phyloP scores from a whole-genome alignment of 768 basidiomycete genomes.

The Coprinellus micaceus region DNA sequence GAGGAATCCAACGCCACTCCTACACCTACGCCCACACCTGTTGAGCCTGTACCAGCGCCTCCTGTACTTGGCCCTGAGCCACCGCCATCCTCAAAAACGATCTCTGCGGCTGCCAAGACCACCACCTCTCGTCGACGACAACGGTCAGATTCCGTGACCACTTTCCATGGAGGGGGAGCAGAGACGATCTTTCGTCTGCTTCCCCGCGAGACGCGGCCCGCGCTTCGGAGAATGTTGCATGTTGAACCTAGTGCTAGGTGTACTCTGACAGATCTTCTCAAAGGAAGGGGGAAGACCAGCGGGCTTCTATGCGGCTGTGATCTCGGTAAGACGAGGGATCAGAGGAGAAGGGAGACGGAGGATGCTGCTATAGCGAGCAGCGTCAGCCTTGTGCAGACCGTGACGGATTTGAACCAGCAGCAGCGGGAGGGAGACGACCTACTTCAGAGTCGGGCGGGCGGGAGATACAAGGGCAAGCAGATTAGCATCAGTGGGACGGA shows the following conservation, averaged over 20 bases:
- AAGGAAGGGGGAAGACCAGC: slow-evolving; percentile 71
- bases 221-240: slow-evolving; percentile 89
- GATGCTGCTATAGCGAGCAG: background rate
- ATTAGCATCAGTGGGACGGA: slow-evolving; percentile 22
- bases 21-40: background rate
- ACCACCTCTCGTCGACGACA: slow-evolving; percentile 25
- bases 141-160: slow-evolving; percentile 53
- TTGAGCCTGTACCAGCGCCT: too few species aligned
- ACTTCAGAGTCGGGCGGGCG: slow-evolving; percentile 30
- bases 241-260: slow-evolving; percentile 87
- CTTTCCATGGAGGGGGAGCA: slow-evolving; percentile 71
- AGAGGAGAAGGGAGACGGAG: slow-evolving; percentile 6
- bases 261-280: slow-evolving; percentile 87
- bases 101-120: slow-evolving; percentile 16
- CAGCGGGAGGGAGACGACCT: slow-evolving; percentile 3
- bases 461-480: slow-evolving; percentile 7
- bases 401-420: slow-evolving; percentile 5
- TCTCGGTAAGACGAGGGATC: slow-evolving; percentile 19
- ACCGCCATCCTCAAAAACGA: slow-evolving; percentile 17
- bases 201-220: slow-evolving; percentile 87
- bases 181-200: slow-evolving; percentile 96
- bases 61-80: slow-evolving; percentile 15
- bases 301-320: slow-evolving; percentile 81
- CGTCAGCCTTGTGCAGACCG: slow-evolving; percentile 8
- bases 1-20: background rate